Evolutionary conservation across 192 early-diverging fungal genomes (phyloP).

Genomic region (Coemansia sp.): DNA sequence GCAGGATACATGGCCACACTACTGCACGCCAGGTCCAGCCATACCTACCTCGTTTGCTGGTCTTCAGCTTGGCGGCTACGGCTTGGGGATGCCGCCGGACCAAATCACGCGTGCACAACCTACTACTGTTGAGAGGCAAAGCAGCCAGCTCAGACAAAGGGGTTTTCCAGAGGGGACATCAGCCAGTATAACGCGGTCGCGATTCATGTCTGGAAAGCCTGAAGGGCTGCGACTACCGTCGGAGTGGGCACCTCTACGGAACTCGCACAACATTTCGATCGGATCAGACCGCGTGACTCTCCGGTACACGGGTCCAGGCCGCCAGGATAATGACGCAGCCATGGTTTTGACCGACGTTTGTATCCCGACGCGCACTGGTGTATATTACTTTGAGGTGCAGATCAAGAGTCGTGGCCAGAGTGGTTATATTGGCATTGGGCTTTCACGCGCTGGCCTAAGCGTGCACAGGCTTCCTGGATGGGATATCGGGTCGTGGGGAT

Average conservation of each 20-base stretch:
- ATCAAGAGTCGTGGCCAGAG: conserved; percentile 84
- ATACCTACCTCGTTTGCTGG: conserved; percentile 30
- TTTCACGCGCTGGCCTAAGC: conserved; percentile 58
- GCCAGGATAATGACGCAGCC: conserved; percentile 76
- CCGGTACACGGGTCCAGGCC: conserved; percentile 60
- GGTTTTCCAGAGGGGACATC: neutral
- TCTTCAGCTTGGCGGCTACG: conserved; percentile 30
- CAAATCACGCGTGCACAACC: neutral
- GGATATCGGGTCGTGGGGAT: conserved; percentile 90
- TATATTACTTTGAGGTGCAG: conserved; percentile 90
- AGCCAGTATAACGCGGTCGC: neutral
- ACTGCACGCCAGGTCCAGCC: conserved; percentile 43
- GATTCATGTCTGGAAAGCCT: neutral
- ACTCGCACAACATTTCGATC: conserved; percentile 25
- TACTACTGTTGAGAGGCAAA: neutral
- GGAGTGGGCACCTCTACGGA: conserved; percentile 27
- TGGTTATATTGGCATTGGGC: conserved; percentile 93
- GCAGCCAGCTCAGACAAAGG: neutral
- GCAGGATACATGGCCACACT: conserved; percentile 53
- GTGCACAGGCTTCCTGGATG: conserved; percentile 84
- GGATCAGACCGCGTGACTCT: conserved; percentile 31
- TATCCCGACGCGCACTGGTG: conserved; percentile 80
- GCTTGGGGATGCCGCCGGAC: conserved; percentile 17
- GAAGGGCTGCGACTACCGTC: conserved; percentile 23
- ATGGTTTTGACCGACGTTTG: conserved; percentile 75